Evolutionary conservation across 1,139 yeast species (phyloP).

Genomic region (Lodderomyces theae): DNA sequence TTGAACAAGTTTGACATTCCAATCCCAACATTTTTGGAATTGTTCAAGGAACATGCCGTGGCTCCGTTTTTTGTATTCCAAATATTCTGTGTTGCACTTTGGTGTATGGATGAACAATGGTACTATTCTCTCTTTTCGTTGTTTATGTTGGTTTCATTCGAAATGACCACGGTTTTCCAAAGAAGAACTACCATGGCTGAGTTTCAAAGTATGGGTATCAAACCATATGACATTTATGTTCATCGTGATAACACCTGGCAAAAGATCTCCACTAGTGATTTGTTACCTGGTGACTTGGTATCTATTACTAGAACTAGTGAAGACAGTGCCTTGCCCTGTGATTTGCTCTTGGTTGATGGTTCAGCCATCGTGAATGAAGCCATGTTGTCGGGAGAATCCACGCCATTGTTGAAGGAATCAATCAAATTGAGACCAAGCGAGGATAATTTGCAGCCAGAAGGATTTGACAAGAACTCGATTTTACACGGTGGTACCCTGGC

Average conservation of each 20-base stretch:
- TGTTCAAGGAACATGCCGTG: slow-evolving; percentile 95
- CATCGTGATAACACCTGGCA: slow-evolving; percentile 72
- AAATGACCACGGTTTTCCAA: slow-evolving; percentile 92
- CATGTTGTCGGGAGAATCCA: slow-evolving; percentile 97
- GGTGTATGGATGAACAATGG: slow-evolving; percentile 98
- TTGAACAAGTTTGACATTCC: slow-evolving; percentile 90
- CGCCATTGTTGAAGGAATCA: slow-evolving; percentile 93
- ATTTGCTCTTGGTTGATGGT: slow-evolving; percentile 79
- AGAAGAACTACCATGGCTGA: slow-evolving; percentile 92
- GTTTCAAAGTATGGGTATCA: slow-evolving; percentile 96
- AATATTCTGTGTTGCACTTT: slow-evolving; percentile 89
- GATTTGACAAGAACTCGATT: slow-evolving; percentile 83
- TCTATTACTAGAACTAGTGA: slow-evolving; percentile 86
- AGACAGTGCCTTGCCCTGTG: slow-evolving; percentile 96
- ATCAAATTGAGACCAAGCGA: slow-evolving; percentile 74
- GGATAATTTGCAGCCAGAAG: slow-evolving; percentile 70
- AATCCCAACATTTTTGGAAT: slow-evolving; percentile 83
- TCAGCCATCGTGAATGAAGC: slow-evolving; percentile 95
- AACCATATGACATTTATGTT: slow-evolving; percentile 78
- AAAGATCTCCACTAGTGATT: slow-evolving; percentile 64
- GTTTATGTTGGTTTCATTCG: slow-evolving; percentile 90
- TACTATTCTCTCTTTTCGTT: slow-evolving; percentile 88
- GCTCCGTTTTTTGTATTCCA: slow-evolving; percentile 98
- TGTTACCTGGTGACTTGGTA: slow-evolving; percentile 90
- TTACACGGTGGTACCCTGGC: slow-evolving; percentile 97